phyloP scores from a whole-genome alignment of 371 early-diverging fungal species.

The Lichtheimia ramosa region DNA sequence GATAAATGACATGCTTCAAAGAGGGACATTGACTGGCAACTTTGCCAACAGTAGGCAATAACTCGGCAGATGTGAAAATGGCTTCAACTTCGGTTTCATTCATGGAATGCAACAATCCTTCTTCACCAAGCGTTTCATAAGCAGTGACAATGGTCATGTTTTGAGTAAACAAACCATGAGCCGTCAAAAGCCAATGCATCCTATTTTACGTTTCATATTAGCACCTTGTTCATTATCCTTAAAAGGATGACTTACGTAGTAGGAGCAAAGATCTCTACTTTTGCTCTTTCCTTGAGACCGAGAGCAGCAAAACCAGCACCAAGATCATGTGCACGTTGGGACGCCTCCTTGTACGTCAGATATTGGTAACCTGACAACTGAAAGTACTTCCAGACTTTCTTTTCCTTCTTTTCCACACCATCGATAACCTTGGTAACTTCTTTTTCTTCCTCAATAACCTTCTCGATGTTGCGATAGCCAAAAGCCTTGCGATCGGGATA shows the following conservation, averaged over 20 bases:
- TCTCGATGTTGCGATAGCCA: conserved; percentile 67
- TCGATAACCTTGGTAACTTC: conserved; percentile 65
- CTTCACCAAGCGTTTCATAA: conserved; percentile 88
- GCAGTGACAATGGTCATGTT: conserved; percentile 79
- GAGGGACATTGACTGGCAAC: conserved; percentile 59
- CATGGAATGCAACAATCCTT: conserved; percentile 81
- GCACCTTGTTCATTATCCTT: not conserved
- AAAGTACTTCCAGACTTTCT: conserved; percentile 81
- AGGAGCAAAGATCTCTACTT: conserved; percentile 70
- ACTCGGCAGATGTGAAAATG: conserved; percentile 79
- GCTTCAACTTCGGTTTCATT: conserved; percentile 79
- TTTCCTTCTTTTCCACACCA: conserved; percentile 64
- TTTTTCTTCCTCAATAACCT: conserved; percentile 74
- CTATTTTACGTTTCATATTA: conserved; percentile 31
- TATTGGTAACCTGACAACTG: conserved; percentile 72
- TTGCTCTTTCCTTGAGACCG: conserved; percentile 64
- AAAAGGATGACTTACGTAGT: conserved; percentile 58
- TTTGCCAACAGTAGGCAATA: conserved; percentile 66
- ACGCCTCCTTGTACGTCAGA: conserved; percentile 66
- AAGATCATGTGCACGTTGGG: conserved; percentile 38
- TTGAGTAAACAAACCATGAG: conserved; percentile 75
- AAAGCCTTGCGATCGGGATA: conserved; percentile 57
- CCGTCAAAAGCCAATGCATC: conserved; percentile 73
- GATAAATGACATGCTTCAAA: conserved; percentile 75
- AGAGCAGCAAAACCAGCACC: conserved; percentile 71